Conservation (phyloP, 495 filamentous ascomycete genomes). For the Copromyces sp. region DNA sequence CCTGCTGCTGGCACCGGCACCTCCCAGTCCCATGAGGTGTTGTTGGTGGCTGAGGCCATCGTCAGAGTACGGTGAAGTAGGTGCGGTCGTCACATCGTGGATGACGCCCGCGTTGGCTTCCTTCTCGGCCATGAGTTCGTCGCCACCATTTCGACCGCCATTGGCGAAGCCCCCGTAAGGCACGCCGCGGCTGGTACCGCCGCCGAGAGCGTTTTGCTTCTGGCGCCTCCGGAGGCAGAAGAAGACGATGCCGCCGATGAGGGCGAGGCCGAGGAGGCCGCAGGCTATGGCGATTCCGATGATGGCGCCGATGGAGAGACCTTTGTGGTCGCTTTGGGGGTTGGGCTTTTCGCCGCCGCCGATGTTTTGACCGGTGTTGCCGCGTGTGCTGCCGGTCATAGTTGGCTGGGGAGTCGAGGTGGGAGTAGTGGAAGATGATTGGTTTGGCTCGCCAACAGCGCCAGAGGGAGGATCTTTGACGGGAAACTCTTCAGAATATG, state of each 20-base stretch:
- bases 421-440: not conserved
- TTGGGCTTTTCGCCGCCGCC: not conserved
- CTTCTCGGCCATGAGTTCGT: slow-evolving; percentile 34
- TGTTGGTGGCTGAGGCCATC: slow-evolving; percentile 12
- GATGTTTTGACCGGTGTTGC: not conserved
- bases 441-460: too few relatives aligned
- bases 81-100: slow-evolving; percentile 14
- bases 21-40: not conserved
- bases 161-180: slow-evolving; percentile 9
- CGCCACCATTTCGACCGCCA: slow-evolving; percentile 12
- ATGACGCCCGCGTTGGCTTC: slow-evolving; percentile 20
- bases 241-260: slow-evolving; percentile 25
- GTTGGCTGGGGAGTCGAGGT: not conserved
- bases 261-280: slow-evolving; percentile 21
- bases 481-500: too few relatives aligned
- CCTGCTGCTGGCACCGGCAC: not conserved
- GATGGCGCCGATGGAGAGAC: slow-evolving; percentile 26
- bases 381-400: too few relatives aligned
- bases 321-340: not conserved
- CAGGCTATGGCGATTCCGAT: slow-evolving; percentile 34
- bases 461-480: too few relatives aligned
- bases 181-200: not conserved
- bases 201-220: not conserved
- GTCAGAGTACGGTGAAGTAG: slow-evolving; percentile 31
- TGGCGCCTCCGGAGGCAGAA: slow-evolving; percentile 26